These are phyloP conservation scores for Arachnomyces sp. DNA, from an alignment of 2,329 filamentous ascomycete species.

Conservation along the genomic window DNA sequence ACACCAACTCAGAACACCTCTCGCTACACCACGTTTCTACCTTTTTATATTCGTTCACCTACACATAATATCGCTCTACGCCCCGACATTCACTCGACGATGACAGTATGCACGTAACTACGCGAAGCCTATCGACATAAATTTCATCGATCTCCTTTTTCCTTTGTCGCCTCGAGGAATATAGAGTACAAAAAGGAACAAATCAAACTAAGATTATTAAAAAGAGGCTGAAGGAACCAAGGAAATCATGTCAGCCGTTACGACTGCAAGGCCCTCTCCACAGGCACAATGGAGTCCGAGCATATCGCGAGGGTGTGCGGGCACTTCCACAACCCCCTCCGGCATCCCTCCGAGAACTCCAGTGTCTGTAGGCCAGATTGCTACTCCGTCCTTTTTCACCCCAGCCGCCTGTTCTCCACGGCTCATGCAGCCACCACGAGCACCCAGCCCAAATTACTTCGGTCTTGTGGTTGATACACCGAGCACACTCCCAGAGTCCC, in stretches of 20 bases:
- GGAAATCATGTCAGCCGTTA: constrained; percentile 19
- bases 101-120: too few species aligned
- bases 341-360: constrained; percentile 45
- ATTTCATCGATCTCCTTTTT: too few species aligned
- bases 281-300: constrained; percentile 13
- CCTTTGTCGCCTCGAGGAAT: too few species aligned
- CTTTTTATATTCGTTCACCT: too few species aligned
- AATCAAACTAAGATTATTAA: too few species aligned
- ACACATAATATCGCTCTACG: too few species aligned
- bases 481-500: constrained; percentile 55
- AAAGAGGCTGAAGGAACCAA: too few species aligned
- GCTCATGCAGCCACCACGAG: constrained; percentile 17
- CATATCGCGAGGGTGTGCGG: constrained; percentile 13
- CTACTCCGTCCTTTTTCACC: constrained; percentile 45
- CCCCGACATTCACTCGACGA: too few species aligned
- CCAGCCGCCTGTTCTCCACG: constrained; percentile 40
- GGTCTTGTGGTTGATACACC: constrained; percentile 60
- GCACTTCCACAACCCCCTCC: constrained; percentile 40
- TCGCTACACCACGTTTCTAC: too few species aligned
- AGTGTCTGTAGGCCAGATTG: constrained; percentile 49
- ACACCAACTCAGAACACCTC: too few species aligned
- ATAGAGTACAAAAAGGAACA: too few species aligned
- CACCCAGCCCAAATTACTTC: constrained; percentile 73
- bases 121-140: too few species aligned
- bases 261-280: constrained; percentile 18